Evolutionary conservation across 208 protist species (phyloP), one percentile per base, ranked within the genome.

Genomic region (Polymyxa betae): DNA sequence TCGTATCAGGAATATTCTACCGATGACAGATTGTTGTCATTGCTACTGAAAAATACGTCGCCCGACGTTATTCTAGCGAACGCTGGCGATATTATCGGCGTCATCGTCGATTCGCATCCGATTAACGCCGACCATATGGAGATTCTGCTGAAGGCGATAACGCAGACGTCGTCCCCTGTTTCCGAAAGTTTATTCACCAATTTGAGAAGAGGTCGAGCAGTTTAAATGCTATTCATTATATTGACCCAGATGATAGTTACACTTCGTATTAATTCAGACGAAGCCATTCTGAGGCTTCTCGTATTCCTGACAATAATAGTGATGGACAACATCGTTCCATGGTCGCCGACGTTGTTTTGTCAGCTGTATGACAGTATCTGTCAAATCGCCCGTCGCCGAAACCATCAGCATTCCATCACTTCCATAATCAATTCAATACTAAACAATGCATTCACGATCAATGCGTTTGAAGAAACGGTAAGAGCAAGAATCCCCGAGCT

Each of bases 81-180:
- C n/a, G 5, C 72, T 43, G 16, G 35, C 5, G 16, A 35, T 5
- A 43, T 82, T 43, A 5, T 82, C 35, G 72, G 12, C 72, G n/a
- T 82, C n/a, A 82, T 82, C 72, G 35, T 82, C 12, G 72, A 82
- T 20, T 20, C 5, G 5, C 72, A 82, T n/a, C 72, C 16, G 72
- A 43, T 82, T 43, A 82, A 82, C 35, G n/a, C 16, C 16, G 72
- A n/a, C 12, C 5, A 82, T 43, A 20, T 82, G 72, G 35, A 5
- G n/a, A 40, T n/a, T 20, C 72, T 82, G 16, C 5, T 82, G 16
- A 43, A 82, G 12, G 5, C 72, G 5, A n/a, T 82, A 5, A n/a
- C 72, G 16, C 16, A 5, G 5, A n/a, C 72, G 5, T 35, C 5
- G 72, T 38, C 5, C 5, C 72, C 72, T 35, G 72, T 82, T 43